Evolutionary conservation across 352 stramenopile species (phyloP).

Genomic region (Salisapilia sapeloensis): DNA sequence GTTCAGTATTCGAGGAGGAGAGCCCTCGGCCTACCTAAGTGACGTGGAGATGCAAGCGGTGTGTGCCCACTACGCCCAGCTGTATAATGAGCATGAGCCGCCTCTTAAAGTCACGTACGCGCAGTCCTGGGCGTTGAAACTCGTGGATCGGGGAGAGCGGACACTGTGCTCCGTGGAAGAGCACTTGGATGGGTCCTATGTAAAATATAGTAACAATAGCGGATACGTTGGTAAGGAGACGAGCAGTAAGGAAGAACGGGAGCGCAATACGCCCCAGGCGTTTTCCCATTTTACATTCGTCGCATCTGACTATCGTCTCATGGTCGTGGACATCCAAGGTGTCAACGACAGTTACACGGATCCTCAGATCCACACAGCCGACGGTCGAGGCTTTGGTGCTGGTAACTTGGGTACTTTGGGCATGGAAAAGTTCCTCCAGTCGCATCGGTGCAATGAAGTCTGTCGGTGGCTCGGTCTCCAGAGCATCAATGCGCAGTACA

Average conservation of each 20-base stretch:
- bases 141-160: slow-evolving; percentile 34
- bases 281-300: slow-evolving; percentile 80
- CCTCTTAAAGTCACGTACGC: slow-evolving; percentile 72
- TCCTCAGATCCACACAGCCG: slow-evolving; percentile 66
- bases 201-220: slow-evolving; percentile 82
- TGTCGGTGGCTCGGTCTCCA: slow-evolving; percentile 64
- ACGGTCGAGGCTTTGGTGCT: slow-evolving; percentile 63
- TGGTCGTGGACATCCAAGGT: slow-evolving; percentile 79
- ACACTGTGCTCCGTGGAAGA: slow-evolving; percentile 70
- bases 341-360: slow-evolving; percentile 76
- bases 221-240: slow-evolving; percentile 69
- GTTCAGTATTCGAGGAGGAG: slow-evolving; percentile 41
- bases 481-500: slow-evolving; percentile 67
- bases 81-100: slow-evolving; percentile 78
- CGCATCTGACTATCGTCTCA: slow-evolving; percentile 63
- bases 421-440: slow-evolving; percentile 80
- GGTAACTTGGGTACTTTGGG: slow-evolving; percentile 71
- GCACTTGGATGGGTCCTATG: slow-evolving; percentile 59
- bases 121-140: slow-evolving; percentile 59
- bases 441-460: slow-evolving; percentile 75
- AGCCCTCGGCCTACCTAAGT: slow-evolving; percentile 60
- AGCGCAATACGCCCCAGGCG: slow-evolving; percentile 68
- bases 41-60: slow-evolving; percentile 83
- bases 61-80: slow-evolving; percentile 66
- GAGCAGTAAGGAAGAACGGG: slow-evolving; percentile 57